Base-by-base conservation (phyloP, 495 filamentous ascomycete genomes). In the Cercophora sp. region DNA sequence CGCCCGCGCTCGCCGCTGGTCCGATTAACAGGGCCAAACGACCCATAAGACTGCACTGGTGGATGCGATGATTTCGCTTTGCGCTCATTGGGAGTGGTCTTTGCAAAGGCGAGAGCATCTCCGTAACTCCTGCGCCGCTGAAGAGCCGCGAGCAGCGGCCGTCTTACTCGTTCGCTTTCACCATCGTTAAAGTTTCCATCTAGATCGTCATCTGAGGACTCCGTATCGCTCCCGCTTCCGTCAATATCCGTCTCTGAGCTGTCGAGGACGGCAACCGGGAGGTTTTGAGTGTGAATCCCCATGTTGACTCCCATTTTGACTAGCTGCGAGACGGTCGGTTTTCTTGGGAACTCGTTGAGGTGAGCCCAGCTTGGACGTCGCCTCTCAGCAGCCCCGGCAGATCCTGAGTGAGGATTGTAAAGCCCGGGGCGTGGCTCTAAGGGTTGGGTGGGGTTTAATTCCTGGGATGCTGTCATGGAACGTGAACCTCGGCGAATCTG, bases 271-370 rank as follows among this genome's bases (percentile, higher is more conserved):
- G 84, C 76, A 48, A 83, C 78, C 15, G 82, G 77, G 5, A 94
- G 68, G 41, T 82, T 79, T 44, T 90, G 86, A 8, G 89, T 90
- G 47, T 84, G 82, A 76, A 93, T 92, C 11, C 86, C 86, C 27
- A 92, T 70, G 45, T 70, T 85, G 13, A 78, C 61, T 20, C 83
- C 85, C 20, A 87, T 57, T 42, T 79, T 80, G 24, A 75, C 72
- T 54, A 89, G 68, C 16, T 81, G 80, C 13, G 80, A 82, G 32
- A 91, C 79, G 0, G 85, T 87, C 20, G 81, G 79, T 48, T 79
- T 81, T 57, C 78, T 78, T 11, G 71, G 67, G 15, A 67, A 48
- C 20, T 71, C 73, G 25, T 59, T 51, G 34, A 72, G 55, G 13
- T 70, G 65, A 22, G 61, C 57, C 44, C 70, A 52, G 41, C 69